phyloP scores from a whole-genome alignment of 106 monocot species.

The Agapanthus africanus region DNA sequence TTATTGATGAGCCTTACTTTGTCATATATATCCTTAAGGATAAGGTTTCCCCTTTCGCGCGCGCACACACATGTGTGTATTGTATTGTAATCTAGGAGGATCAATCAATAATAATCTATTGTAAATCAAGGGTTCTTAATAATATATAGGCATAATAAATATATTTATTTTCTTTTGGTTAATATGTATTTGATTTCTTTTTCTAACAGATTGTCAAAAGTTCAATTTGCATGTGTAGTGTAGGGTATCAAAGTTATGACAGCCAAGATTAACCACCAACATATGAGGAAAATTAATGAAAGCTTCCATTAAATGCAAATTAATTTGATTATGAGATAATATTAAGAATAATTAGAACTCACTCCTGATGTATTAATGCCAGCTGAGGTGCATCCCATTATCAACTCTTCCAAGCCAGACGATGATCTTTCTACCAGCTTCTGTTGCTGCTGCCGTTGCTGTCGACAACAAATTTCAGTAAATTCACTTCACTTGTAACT shows the following conservation, averaged over 20 bases:
- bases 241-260: conserved; percentile 4
- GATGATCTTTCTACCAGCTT: conserved; percentile 54
- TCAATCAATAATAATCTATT: too few relatives aligned
- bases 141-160: too few relatives aligned
- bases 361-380: conserved; percentile 64
- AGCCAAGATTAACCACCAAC: background rate
- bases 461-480: background rate
- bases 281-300: background rate
- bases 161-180: background rate
- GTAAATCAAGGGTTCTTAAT: too few relatives aligned
- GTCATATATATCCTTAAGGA: too few relatives aligned
- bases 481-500: too few relatives aligned
- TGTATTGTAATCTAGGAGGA: background rate
- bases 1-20: too few relatives aligned
- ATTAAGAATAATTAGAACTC: conserved; percentile 22
- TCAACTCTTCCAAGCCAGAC: conserved; percentile 73
- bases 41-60: too few relatives aligned
- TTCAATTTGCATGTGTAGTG: background rate
- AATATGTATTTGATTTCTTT: too few relatives aligned
- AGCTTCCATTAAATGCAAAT: background rate
- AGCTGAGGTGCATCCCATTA: conserved; percentile 74
- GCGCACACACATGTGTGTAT: too few relatives aligned
- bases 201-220: background rate
- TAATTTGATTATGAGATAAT: background rate
- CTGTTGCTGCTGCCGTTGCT: conserved; percentile 37